Evolutionary conservation across 164 flowering plant species (phyloP), one percentile per base, ranked within the genome.

Genomic region (Amborella trichopoda): DNA sequence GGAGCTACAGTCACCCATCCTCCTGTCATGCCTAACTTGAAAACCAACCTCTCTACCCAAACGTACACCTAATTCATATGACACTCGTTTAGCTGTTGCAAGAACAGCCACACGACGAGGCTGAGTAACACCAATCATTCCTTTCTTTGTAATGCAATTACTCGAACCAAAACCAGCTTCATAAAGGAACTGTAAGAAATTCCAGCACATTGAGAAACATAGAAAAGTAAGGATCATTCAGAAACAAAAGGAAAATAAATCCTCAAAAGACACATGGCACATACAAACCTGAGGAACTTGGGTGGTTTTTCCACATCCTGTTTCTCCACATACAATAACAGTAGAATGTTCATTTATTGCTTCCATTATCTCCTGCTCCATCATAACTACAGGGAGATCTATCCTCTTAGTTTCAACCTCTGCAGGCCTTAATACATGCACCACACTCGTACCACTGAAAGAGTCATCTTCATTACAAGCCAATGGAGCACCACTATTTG

Each of bases 281-380:
- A 20, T 48, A 10, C 38, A n/a, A n/a, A 81, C 95, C 89, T 86
- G 94, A 43, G 98, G 98, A 52, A 90, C 82, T 69, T 90, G 95
- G 36, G 95, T 86, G 25, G 95, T 86, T 66, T 90, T 90, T 41
- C 95, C 95, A 66, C 98, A 86, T 19, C 96, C 98, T 55, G 96
- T 90, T 55, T 86, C 91, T 59, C 98, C 96, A 61, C 94, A 83
- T 17, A 90, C 68, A 55, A 90, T 81, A 30, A 90, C 75, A 26
- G 70, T 50, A 0, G 71, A 45, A 38, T 83, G 49, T 13, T 86
- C 74, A 69, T 81, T 81, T 54, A 90, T 72, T 55, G 93, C 87
- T 76, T 90, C 95, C 97, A 90, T 90, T 57, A 90, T 80, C 64
- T 90, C 97, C 53, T 90, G 95, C 73, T 90, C 96, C 94, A 81